Evolutionary conservation across 2,329 filamentous ascomycete genomes (phyloP).

Genomic region (Fusarium albosuccineum): DNA sequence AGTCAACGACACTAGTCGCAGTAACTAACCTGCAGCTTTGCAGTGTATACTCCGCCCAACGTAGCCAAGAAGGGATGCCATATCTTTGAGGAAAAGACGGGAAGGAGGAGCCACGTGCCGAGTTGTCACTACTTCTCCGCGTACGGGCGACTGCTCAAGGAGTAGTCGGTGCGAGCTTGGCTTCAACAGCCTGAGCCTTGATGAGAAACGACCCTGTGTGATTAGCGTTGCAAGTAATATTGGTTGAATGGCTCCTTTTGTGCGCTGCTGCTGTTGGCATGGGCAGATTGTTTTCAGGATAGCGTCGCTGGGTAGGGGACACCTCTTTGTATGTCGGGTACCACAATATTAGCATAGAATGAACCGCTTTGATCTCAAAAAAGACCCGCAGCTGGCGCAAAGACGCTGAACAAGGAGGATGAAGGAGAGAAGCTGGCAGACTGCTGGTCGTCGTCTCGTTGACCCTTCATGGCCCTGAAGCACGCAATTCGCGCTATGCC

Average conservation of each 20-base stretch:
- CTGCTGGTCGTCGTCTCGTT: slow-evolving; percentile 24
- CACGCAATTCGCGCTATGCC: slow-evolving; percentile 39
- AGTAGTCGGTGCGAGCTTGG: slow-evolving; percentile 39
- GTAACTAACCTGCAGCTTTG: slow-evolving; percentile 48
- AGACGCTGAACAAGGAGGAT: slow-evolving; percentile 35
- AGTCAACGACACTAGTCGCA: slow-evolving; percentile 48
- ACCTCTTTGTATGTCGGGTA: slow-evolving; percentile 21
- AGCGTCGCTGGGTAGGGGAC: slow-evolving; percentile 9
- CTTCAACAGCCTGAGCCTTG: slow-evolving; percentile 18
- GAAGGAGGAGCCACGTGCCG: slow-evolving; percentile 77
- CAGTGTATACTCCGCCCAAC: slow-evolving; percentile 89
- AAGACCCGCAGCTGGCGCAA: slow-evolving; percentile 33
- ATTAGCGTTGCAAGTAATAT: slow-evolving; percentile 33
- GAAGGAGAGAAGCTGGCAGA: slow-evolving; percentile 28
- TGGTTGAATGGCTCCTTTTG: slow-evolving; percentile 12
- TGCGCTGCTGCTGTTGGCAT: slow-evolving; percentile 16
- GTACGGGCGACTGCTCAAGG: slow-evolving; percentile 64
- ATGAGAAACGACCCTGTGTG: slow-evolving; percentile 40
- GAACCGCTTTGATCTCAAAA: slow-evolving; percentile 23
- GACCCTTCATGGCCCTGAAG: slow-evolving; percentile 22
- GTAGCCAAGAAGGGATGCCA: slow-evolving; percentile 85
- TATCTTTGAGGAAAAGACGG: slow-evolving; percentile 83
- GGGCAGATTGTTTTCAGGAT: slow-evolving; percentile 13
- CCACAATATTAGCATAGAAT: slow-evolving; percentile 36
- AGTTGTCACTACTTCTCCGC: slow-evolving; percentile 80